Evolutionary conservation across 1,284 basidiomycete species (phyloP).

Genomic region (Leccinum proximum): DNA sequence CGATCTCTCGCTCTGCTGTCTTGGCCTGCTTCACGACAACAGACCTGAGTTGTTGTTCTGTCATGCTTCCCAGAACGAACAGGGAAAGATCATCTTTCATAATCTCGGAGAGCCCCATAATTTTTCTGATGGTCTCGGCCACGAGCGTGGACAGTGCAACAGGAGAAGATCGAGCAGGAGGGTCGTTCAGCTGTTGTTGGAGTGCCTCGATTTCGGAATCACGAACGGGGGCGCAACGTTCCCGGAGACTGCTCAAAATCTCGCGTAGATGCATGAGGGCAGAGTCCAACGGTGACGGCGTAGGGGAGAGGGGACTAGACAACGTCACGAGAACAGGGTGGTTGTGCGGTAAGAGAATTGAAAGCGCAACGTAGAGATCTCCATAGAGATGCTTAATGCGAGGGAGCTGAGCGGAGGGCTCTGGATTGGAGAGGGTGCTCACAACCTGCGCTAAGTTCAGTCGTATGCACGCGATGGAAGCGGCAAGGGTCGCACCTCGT

Average conservation of each 20-base stretch:
- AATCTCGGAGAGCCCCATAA: conserved; percentile 47
- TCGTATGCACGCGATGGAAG: conserved; percentile 3
- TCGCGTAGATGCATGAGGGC: conserved; percentile 48
- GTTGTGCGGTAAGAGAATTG: conserved; percentile 48
- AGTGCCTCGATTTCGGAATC: conserved; percentile 51
- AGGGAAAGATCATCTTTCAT: conserved; percentile 67
- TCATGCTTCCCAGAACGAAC: conserved; percentile 57
- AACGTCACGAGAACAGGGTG: conserved; percentile 45
- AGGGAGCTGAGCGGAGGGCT: conserved; percentile 42
- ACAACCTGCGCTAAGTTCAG: conserved; percentile 36
- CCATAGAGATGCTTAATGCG: conserved; percentile 51
- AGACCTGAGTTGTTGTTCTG: conserved; percentile 50
- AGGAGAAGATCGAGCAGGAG: conserved; percentile 19
- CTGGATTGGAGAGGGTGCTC: conserved; percentile 40
- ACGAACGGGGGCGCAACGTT: conserved; percentile 64
- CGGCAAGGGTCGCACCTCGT: conserved; percentile 46
- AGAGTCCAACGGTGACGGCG: conserved; percentile 61
- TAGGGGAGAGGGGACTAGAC: conserved; percentile 57
- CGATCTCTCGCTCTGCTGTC: conserved; percentile 46
- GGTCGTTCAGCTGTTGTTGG: conserved; percentile 36
- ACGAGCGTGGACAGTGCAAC: conserved; percentile 38
- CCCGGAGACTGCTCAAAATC: conserved; percentile 43
- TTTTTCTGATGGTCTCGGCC: conserved; percentile 41
- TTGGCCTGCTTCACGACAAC: conserved; percentile 50
- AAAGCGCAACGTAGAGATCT: conserved; percentile 48